A percentile compares a stretch with the other conserved stretches of the same genome.
phyloP scores from a whole-genome alignment of 371 early-diverging fungal genomes.

The Paraphysoderma sedebokerense region DNA sequence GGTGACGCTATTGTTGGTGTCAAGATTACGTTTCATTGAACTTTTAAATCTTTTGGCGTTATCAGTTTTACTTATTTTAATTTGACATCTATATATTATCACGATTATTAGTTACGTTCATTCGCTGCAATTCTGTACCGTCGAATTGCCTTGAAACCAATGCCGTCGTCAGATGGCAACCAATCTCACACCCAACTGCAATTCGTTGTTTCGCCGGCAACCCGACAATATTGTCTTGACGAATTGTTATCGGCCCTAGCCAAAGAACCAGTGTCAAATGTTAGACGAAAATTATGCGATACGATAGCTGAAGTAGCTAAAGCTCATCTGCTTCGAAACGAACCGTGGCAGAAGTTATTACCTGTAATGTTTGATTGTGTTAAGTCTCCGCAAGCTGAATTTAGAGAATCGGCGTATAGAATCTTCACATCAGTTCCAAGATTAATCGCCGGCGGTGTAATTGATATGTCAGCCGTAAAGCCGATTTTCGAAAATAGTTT shows the following conservation, averaged over 20 bases:
- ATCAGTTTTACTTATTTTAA: too few species aligned
- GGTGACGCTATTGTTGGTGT: too few species aligned
- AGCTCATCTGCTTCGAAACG: conserved; percentile 27
- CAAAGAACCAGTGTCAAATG: conserved; percentile 45
- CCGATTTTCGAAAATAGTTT: conserved; percentile 51
- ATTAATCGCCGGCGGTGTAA: conserved; percentile 18
- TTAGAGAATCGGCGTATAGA: conserved; percentile 73
- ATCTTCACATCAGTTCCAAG: conserved; percentile 68
- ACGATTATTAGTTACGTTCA: conserved; percentile 59
- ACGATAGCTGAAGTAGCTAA: conserved; percentile 73
- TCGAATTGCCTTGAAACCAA: conserved; percentile 56
- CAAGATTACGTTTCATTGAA: too few species aligned
- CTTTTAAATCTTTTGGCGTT: too few species aligned
- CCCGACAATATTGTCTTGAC: conserved; percentile 42
- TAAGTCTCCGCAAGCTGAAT: conserved; percentile 49
- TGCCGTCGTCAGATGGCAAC: conserved; percentile 12
- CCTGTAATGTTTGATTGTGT: conserved; percentile 59
- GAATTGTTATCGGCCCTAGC: conserved; percentile 57
- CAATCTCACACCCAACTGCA: conserved; percentile 17
- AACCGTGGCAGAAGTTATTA: conserved; percentile 60
- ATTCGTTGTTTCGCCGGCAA: conserved; percentile 19
- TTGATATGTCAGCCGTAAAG: conserved; percentile 25
- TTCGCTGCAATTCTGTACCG: conserved; percentile 77
- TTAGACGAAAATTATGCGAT: conserved; percentile 80
- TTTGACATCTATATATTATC: too few species aligned